Base-by-base conservation (phyloP, 1,284 basidiomycete species). In the Cryptococcus amylolentus region DNA sequence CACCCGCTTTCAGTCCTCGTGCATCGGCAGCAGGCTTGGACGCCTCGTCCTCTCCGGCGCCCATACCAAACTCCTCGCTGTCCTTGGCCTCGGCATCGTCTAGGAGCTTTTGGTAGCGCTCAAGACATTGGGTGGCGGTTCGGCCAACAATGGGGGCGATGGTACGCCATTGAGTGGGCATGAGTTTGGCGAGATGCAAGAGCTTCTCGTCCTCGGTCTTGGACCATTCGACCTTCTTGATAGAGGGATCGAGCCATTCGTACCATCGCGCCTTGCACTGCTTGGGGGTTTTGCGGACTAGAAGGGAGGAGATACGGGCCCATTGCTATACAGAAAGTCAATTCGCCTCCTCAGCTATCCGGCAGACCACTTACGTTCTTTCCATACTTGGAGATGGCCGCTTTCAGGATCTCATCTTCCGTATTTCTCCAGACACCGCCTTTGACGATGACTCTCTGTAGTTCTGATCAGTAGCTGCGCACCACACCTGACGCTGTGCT, bases 121-220 rank as follows among this genome's bases (percentile, higher is more conserved):
- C 96, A 43, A 98, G 80, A 80, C 96, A 99, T 72, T 99, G 96
- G 0, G 91, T 97, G 1, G 96, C 96, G 0, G 96, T 98, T n/a
- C 96, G 85, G 26, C 96, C 96, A 53, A 99, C 96, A 63, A 98
- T 95, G 50, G 96, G 96, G 7, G 96, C 95, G 70, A 99, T 97
- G 27, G 96, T 98, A 23, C 96, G 88, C 96, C 96, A 99, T 82
- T 99, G 96, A 0, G 96, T 98, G 0, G 96, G 96, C 94, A 98
- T 98, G 53, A 98, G 82, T 79, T 98, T 98, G 45, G 96, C 96
- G 12, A 98, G 84, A 75, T 98, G 95, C 9, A 99, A 82, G 2
- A 99, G 84, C 78, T 98, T 99, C 79, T 98, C 96, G 78, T 99
- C 96, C 79, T 99, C 96, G 42, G 86, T 90, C 90, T 88, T 67